Evolutionary conservation across 345 rosid species (phyloP), one percentile per base, ranked within the genome.

Genomic region (Carallia pectinifolia): DNA sequence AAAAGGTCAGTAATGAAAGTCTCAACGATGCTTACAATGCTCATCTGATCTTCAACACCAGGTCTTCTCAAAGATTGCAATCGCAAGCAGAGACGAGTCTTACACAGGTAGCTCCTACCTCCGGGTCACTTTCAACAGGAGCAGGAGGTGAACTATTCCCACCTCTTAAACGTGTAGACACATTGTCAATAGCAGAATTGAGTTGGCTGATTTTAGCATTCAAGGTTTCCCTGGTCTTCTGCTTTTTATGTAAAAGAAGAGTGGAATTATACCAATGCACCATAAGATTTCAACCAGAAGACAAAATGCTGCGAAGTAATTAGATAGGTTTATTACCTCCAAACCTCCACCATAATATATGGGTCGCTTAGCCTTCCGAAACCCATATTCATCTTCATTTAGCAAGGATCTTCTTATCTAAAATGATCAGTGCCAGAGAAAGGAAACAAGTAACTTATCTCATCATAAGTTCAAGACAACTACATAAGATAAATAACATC

Each of bases 171-270:
- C 95, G 91, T 8, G 89, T 76, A 27, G 97, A 88, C 23, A 90
- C 90, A 37, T 87, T 88, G 89, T 94, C 96, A 19, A 94, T 94
- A n/a, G 97, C 97, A 64, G 88, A 84, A 76, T 90, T 94, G 64
- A 94, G 93, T 72, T 94, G 98, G 79, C 83, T 81, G 75, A 91
- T 86, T 81, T 94, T 94, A 61, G 79, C 88, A 71, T 90, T 90
- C 88, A 91, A 52, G 33, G 97, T 90, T 81, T 86, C 87, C 82
- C 95, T 88, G 62, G 97, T 91, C 69, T 86, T 90, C 95, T 90
- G 90, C 80, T 67, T 47, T 34, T 48, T 9, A 27, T 60, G 18
- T 23, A 63, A 76, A 36, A 30, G 47, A 54, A 64, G 29, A 40
- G 60, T 56, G 50, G 50, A 44, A 44, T 44, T 44, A 44, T 44